A percentile compares a stretch with the other conserved stretches of the same genome.
These are phyloP conservation scores for Leptoxyphium fumago DNA, from an alignment of 2,329 filamentous ascomycete genomes.

Conservation along the genomic window DNA sequence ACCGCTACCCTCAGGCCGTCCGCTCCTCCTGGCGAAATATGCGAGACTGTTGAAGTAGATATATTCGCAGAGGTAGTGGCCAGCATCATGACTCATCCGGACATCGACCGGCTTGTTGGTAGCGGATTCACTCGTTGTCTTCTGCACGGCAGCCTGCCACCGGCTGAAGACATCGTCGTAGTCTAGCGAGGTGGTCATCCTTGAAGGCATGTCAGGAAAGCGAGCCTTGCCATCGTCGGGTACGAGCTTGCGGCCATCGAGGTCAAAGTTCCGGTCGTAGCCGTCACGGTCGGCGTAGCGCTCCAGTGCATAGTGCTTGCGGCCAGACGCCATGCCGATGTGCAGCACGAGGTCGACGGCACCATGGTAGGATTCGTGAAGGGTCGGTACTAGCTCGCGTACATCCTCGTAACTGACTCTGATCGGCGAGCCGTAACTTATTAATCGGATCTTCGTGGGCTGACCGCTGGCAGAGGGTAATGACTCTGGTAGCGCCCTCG, in stretches of 20 bases:
- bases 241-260: conserved; percentile 38
- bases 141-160: conserved; percentile 14
- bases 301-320: conserved; percentile 56
- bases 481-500: conserved; percentile 48
- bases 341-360: conserved; percentile 55
- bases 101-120: conserved; percentile 13
- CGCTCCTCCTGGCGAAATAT: conserved; percentile 15
- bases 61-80: conserved; percentile 30
- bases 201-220: conserved; percentile 16
- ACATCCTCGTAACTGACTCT: conserved; percentile 58
- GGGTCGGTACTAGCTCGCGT: conserved; percentile 44
- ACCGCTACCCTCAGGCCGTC: conserved; percentile 7
- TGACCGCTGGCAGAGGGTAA: conserved; percentile 31
- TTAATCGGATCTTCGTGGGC: conserved; percentile 40
- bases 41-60: conserved; percentile 28
- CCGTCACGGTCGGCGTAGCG: conserved; percentile 54
- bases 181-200: conserved; percentile 16
- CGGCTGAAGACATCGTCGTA: conserved; percentile 17
- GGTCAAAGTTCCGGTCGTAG: conserved; percentile 53
- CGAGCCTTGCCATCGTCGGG: conserved; percentile 10
- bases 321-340: conserved; percentile 61
- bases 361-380: conserved; percentile 37
- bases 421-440: conserved; percentile 51
- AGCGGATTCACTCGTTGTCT: conserved; percentile 9
- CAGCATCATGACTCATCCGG: conserved; percentile 25